Evolutionary conservation across 495 filamentous ascomycete genomes (phyloP).

Genomic region (Daldinia childiae): DNA sequence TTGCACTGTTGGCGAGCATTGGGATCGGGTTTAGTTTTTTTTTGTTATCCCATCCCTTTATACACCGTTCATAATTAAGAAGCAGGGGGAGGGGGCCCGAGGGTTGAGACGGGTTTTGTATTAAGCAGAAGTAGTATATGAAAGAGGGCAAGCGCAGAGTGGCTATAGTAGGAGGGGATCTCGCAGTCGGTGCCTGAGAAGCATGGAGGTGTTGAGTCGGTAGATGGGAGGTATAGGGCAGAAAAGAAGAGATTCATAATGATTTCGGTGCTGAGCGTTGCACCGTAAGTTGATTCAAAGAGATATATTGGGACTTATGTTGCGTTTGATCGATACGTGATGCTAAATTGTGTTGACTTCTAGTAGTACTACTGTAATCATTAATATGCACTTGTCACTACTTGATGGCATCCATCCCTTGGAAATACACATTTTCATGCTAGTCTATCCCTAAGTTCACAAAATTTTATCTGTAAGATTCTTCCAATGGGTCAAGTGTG

Average conservation of each 20-base stretch:
- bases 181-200: constrained; percentile 36
- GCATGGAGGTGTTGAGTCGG: constrained; percentile 36
- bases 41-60: constrained; percentile 44
- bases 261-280: constrained; percentile 26
- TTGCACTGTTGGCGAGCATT: constrained; percentile 48
- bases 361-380: neutral
- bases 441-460: constrained; percentile 10
- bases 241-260: constrained; percentile 38
- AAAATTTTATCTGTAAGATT: neutral
- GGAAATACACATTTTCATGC: constrained; percentile 9
- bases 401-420: constrained; percentile 4
- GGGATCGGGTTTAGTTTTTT: constrained; percentile 46
- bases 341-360: neutral
- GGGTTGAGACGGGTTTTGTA: constrained; percentile 26
- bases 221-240: constrained; percentile 45
- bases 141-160: constrained; percentile 26
- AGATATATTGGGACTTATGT: constrained; percentile 10
- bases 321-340: constrained; percentile 1
- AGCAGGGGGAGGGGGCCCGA: constrained; percentile 16
- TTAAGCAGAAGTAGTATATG: constrained; percentile 36
- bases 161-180: constrained; percentile 38
- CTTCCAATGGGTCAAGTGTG: neutral
- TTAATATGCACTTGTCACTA: neutral
- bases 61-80: constrained; percentile 48
- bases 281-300: constrained; percentile 20